Percentiles rank a stretch among this genome's conserved stretches.
Evolutionary conservation across 2,329 filamentous ascomycete species (phyloP).

Genomic region (Coniochaeta sp.): DNA sequence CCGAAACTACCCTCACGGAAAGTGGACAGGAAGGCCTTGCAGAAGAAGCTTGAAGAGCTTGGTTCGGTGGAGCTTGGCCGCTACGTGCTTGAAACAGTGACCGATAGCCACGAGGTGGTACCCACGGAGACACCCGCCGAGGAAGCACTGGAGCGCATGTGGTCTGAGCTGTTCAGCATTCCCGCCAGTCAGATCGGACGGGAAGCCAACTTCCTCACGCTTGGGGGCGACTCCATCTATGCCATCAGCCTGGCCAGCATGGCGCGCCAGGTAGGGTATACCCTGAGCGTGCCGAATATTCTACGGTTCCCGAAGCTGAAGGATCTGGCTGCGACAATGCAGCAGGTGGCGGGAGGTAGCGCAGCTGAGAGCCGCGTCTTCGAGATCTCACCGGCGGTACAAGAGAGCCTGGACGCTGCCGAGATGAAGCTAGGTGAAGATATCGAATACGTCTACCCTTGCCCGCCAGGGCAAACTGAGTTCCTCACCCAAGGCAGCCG

Average conservation of each 20-base stretch:
- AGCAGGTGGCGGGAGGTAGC: neutral
- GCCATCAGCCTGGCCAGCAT: slow-evolving; percentile 38
- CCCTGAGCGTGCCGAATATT: slow-evolving; percentile 15
- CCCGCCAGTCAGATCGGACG: slow-evolving; percentile 4
- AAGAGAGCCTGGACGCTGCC: neutral
- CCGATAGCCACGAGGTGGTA: neutral
- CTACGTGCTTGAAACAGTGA: slow-evolving; percentile 1
- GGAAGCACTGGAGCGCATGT: slow-evolving; percentile 3
- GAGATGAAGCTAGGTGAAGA: slow-evolving; percentile 4
- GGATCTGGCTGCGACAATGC: slow-evolving; percentile 8
- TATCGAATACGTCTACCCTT: slow-evolving; percentile 19
- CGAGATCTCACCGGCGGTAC: slow-evolving; percentile 1
- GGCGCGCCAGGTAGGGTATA: slow-evolving; percentile 13
- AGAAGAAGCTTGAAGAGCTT: slow-evolving; percentile 5
- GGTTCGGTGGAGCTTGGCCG: slow-evolving; percentile 3
- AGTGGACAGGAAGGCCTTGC: slow-evolving; percentile 16
- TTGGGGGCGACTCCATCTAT: slow-evolving; percentile 29
- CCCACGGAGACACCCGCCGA: slow-evolving; percentile 6
- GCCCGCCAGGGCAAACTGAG: slow-evolving; percentile 20
- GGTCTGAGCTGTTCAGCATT: slow-evolving; percentile 8
- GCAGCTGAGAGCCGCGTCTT: neutral
- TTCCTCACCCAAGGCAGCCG: slow-evolving; percentile 18
- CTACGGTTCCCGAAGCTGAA: slow-evolving; percentile 13
- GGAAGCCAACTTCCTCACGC: slow-evolving; percentile 22
- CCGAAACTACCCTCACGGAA: slow-evolving; percentile 18